phyloP scores from a whole-genome alignment of 2,329 filamentous ascomycete genomes.

The Diaporthe vaccinii region DNA sequence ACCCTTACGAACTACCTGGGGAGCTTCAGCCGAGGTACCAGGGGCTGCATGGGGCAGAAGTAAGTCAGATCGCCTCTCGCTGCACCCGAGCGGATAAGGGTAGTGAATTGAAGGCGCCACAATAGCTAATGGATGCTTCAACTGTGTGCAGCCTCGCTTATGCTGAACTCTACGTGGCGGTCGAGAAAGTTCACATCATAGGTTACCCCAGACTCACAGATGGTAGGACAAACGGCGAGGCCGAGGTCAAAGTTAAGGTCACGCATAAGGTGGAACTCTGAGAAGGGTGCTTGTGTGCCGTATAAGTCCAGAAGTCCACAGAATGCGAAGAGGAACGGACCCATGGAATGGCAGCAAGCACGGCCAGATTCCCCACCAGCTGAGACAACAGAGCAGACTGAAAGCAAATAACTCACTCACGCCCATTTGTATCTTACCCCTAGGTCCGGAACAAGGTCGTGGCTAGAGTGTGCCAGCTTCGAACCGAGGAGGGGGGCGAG shows the following conservation, averaged over 20 bases:
- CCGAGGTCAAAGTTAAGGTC: background rate
- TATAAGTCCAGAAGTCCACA: background rate
- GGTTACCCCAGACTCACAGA: background rate
- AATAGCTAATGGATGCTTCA: background rate
- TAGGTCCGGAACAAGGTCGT: too few species aligned
- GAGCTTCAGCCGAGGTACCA: background rate
- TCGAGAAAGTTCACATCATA: background rate
- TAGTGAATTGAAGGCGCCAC: background rate
- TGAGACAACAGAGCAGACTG: too few species aligned
- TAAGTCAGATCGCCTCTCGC: too few species aligned
- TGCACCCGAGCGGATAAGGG: fast-evolving
- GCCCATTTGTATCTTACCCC: too few species aligned
- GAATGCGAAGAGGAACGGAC: background rate
- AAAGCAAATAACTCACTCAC: too few species aligned
- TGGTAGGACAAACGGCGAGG: background rate
- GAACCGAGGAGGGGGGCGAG: too few species aligned
- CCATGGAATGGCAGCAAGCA: too few species aligned
- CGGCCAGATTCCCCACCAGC: too few species aligned
- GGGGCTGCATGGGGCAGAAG: background rate
- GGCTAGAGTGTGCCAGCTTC: too few species aligned
- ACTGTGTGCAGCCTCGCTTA: background rate
- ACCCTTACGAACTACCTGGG: background rate
- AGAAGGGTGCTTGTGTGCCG: background rate
- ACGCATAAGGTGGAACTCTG: constrained; percentile 52
- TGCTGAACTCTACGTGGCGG: background rate